phyloP scores from a whole-genome alignment of 352 stramenopile genomes.

The Nothophytophthora sp. region DNA sequence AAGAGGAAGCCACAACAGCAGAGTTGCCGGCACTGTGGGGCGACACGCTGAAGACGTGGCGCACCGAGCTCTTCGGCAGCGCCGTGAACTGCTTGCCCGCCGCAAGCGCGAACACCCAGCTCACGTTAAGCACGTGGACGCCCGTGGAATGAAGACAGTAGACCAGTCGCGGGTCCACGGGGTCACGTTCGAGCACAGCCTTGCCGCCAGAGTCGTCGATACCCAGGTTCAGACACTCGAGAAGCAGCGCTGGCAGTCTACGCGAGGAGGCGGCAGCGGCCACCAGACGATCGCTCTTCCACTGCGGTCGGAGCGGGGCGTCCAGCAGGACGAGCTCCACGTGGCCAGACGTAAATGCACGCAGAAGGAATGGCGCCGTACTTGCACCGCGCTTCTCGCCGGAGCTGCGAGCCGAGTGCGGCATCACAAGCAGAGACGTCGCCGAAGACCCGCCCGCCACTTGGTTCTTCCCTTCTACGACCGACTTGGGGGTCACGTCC shows the following conservation, averaged over 20 bases:
- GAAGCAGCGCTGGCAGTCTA: conserved; percentile 51
- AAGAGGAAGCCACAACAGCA: neutral
- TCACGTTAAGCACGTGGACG: conserved; percentile 77
- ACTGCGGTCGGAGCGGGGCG: conserved; percentile 56
- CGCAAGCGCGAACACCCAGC: conserved; percentile 64
- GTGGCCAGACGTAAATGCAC: conserved; percentile 73
- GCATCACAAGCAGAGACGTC: conserved; percentile 54
- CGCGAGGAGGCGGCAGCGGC: conserved; percentile 8
- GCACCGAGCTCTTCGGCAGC: conserved; percentile 68
- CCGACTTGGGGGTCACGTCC: conserved; percentile 53
- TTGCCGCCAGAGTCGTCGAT: conserved; percentile 75
- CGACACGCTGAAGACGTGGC: conserved; percentile 79
- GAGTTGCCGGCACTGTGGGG: conserved; percentile 20
- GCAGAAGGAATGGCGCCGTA: conserved; percentile 60
- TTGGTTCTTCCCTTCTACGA: conserved; percentile 58
- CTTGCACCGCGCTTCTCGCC: conserved; percentile 31
- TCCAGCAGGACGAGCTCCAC: conserved; percentile 77
- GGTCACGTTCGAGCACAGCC: conserved; percentile 50
- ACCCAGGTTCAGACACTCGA: conserved; percentile 76
- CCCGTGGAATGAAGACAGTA: conserved; percentile 81
- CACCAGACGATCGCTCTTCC: conserved; percentile 42
- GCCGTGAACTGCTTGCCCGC: conserved; percentile 59
- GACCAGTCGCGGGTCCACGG: conserved; percentile 53
- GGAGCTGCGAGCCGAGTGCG: conserved; percentile 30
- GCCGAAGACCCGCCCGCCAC: conserved; percentile 40